Base-by-base conservation (phyloP, 2,329 filamentous ascomycete genomes). In the Fusarium multiceps region DNA sequence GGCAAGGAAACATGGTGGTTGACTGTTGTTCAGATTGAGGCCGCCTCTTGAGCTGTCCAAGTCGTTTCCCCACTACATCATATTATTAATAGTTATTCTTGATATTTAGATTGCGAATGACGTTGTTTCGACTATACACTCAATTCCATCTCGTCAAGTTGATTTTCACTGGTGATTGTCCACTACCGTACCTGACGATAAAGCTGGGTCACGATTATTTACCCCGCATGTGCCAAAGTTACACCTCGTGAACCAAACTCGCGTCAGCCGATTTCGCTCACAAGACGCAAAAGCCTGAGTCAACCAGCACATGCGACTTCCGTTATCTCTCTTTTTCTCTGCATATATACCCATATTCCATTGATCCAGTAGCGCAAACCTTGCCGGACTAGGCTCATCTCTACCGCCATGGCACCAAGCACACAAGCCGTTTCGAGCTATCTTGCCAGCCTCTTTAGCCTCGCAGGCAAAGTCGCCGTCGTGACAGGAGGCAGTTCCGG, bases 401-500 rank as follows among this genome's bases (percentile, higher is more conserved):
- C 6, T n/a, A 68, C 32, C 20, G 32, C 40, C 34, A 74, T 74
- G 72, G 28, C 61, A 7, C 66, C 57, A 48, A 61, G 37, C 42
- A 4, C 46, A 5, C 60, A 56, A 5, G 47, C 60, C 12, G 60
- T 67, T 16, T 58, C 61, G 14, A 48, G 20, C 59, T 79, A 78
- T 45, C 73, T 80, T 27, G 51, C 74, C 25, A 67, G 69, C 10
- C 64, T 79, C 30, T 79, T 79, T 56, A 68, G 73, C 20, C 75
- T 79, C n/a, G 56, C 65, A 0, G 77, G 77, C 18, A 71, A 69
- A 40, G 72, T 74, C 7, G 78, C 76, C 0, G 71, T 79, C 9
- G 65, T 80, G 2, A 79, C 78, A 0, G 78, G 78, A 9, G 78
- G 73, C n/a, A 79, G 77, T 61, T 76, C 76, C 6, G 78, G 78